phyloP scores from a whole-genome alignment of 352 stramenopile species.

The Aphanomyces invadans region DNA sequence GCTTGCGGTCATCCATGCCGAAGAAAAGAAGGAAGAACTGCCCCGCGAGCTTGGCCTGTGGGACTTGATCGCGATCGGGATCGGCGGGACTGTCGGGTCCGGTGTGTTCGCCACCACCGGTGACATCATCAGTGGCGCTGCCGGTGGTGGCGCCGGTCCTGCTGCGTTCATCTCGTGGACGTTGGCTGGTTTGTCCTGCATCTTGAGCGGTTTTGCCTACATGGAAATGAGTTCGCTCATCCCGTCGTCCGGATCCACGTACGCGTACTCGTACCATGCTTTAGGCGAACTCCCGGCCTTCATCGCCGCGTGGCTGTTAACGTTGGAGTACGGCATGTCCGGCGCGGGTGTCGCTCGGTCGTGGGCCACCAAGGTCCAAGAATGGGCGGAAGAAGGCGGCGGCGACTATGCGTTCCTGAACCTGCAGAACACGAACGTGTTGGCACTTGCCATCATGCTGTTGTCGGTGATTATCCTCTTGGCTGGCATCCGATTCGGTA shows the following conservation, averaged over 20 bases:
- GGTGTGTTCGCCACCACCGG: slow-evolving; percentile 55
- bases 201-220: slow-evolving; percentile 80
- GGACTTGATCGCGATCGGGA: slow-evolving; percentile 34
- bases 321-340: slow-evolving; percentile 89
- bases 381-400: slow-evolving; percentile 40
- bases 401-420: slow-evolving; percentile 52
- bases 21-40: slow-evolving; percentile 61
- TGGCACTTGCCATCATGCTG: slow-evolving; percentile 61
- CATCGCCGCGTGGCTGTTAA: slow-evolving; percentile 78
- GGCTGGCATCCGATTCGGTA: slow-evolving; percentile 79
- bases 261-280: slow-evolving; percentile 89
- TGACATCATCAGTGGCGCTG: slow-evolving; percentile 43
- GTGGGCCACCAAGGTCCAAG: slow-evolving; percentile 87
- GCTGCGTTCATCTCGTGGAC: slow-evolving; percentile 74
- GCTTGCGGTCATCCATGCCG: slow-evolving; percentile 64
- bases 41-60: slow-evolving; percentile 25
- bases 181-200: slow-evolving; percentile 72
- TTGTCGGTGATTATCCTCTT: slow-evolving; percentile 65
- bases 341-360: slow-evolving; percentile 85
- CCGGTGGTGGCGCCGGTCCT: slow-evolving; percentile 49
- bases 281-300: slow-evolving; percentile 89
- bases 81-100: slow-evolving; percentile 38
- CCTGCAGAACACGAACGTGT: slow-evolving; percentile 44
- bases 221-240: slow-evolving; percentile 85
- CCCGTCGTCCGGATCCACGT: slow-evolving; percentile 84